Percentiles rank a stretch among this genome's conserved stretches.
Conservation (phyloP, 495 filamentous ascomycete genomes). For the Xylaria flabelliformis region DNA sequence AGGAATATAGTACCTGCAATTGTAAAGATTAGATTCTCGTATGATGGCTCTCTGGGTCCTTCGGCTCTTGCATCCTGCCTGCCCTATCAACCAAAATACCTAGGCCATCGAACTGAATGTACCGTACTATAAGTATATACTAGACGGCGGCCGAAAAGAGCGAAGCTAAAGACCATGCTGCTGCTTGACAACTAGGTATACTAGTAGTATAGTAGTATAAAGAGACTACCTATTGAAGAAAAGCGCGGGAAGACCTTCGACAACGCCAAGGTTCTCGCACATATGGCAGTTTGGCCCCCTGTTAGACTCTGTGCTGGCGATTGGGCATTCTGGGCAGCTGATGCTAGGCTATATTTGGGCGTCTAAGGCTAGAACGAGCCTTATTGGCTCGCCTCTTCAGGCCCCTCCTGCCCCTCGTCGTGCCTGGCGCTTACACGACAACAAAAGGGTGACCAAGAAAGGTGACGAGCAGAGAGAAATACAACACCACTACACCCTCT, state of each 20-base stretch:
- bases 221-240: too few species aligned
- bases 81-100: conserved; percentile 9
- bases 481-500: conserved; percentile 22
- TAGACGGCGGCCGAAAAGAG: conserved; percentile 9
- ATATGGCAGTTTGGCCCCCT: conserved; percentile 15
- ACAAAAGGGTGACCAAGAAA: not conserved
- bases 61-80: conserved; percentile 9
- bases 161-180: not conserved
- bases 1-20: not conserved
- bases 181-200: not conserved
- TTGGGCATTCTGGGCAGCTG: conserved; percentile 12
- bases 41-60: conserved; percentile 4
- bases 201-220: not conserved
- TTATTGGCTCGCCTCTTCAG: conserved; percentile 10
- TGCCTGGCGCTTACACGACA: conserved; percentile 27
- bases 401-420: conserved; percentile 22
- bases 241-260: conserved; percentile 5
- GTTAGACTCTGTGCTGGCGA: not conserved
- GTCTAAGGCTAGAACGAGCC: not conserved
- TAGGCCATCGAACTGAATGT: not conserved
- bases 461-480: conserved; percentile 4
- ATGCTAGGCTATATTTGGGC: conserved; percentile 18
- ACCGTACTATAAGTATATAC: too few species aligned
- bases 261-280: not conserved
- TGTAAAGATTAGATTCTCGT: conserved; percentile 6